Base-by-base conservation (phyloP, 306 rosid genomes). In the Chamaecrista fasciculata region DNA sequence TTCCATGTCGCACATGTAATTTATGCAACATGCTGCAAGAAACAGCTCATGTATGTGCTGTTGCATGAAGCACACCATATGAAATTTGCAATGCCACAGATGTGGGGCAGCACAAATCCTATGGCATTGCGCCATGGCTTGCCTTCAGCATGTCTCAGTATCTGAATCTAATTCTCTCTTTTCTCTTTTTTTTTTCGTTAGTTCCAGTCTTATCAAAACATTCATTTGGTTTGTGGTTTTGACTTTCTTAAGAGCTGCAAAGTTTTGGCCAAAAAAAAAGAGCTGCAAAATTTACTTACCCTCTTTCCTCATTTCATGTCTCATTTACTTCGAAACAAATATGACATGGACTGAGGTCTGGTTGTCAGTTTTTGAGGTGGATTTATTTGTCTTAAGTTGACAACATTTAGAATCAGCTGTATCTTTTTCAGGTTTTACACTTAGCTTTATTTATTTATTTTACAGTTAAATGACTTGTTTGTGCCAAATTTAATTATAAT, bases 331-430 rank as follows among this genome's bases (percentile, higher is more conserved):
- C 6, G 18, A 19, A 47, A 53, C 8, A 1, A 9, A 53, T 12
- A 23, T 11, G 12, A 25, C 19, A 24, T 14, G 29, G 36, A 53
- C 36, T 53, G 24, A 6, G 36, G 33, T 12, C 10, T 53, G 66
- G 78, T 66, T 51, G 37, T 29, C 40, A 31, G 25, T 15, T 73
- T 73, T 25, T 29, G 20, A 40, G 56, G 29, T 33, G 40, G 39
- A 56, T 74, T 46, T 74, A 16, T 44, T 66, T 66, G 33, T 65
- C 67, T 56, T 56, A 33, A 65, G 58, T 46, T 55, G 67, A 44
- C 61, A 11, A 6, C 15, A 37, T 23, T 31, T 33, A 6, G 48
- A 52, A 47, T 65, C 47, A 20, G 43, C 34, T 34, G 34, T 46
- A 33, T 33, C 23, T 57, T 66, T 6, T n/a, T 65, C 6, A 15